phyloP scores from a whole-genome alignment of 768 basidiomycete genomes.

The Leccinum longicurvipes region DNA sequence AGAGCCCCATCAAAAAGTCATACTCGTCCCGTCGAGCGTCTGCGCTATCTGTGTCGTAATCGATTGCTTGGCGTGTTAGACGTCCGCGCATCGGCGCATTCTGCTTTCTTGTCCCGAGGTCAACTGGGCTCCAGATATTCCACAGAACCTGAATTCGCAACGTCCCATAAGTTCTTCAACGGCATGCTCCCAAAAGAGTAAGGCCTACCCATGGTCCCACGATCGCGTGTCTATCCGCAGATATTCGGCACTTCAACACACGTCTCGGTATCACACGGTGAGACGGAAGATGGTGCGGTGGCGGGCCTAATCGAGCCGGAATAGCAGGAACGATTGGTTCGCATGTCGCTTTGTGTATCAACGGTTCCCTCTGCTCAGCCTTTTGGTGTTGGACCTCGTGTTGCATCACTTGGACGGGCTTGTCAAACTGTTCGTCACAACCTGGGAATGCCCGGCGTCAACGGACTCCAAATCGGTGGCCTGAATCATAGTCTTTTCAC shows the following conservation, averaged over 20 bases:
- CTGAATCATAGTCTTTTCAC: constrained; percentile 33
- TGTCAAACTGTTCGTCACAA: constrained; percentile 49
- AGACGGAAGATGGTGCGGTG: constrained; percentile 46
- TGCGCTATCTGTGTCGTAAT: constrained; percentile 9
- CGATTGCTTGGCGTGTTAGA: constrained; percentile 12
- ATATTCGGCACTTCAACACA: constrained; percentile 44
- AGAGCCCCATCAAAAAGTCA: constrained; percentile 46
- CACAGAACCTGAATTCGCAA: constrained; percentile 40
- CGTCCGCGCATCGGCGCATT: constrained; percentile 41
- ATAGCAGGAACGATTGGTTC: constrained; percentile 34
- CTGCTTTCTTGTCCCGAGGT: constrained; percentile 37
- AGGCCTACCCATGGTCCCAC: constrained; percentile 54
- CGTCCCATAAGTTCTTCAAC: constrained; percentile 1
- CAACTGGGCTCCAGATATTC: constrained; percentile 39
- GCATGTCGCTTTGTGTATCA: constrained; percentile 28
- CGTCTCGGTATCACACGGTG: constrained; percentile 47
- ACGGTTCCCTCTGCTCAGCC: constrained; percentile 5
- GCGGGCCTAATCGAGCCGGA: constrained; percentile 31
- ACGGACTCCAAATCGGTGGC: background rate
- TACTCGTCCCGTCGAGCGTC: constrained; percentile 42
- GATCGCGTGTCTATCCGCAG: constrained; percentile 46
- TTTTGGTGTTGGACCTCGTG: constrained; percentile 41
- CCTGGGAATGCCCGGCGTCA: constrained; percentile 35
- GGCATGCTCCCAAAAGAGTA: background rate
- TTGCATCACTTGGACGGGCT: constrained; percentile 47